Percentiles rank a stretch among this genome's conserved stretches.
Evolutionary conservation across 768 basidiomycete species (phyloP).

Genomic region (Lenzites betulinus): DNA sequence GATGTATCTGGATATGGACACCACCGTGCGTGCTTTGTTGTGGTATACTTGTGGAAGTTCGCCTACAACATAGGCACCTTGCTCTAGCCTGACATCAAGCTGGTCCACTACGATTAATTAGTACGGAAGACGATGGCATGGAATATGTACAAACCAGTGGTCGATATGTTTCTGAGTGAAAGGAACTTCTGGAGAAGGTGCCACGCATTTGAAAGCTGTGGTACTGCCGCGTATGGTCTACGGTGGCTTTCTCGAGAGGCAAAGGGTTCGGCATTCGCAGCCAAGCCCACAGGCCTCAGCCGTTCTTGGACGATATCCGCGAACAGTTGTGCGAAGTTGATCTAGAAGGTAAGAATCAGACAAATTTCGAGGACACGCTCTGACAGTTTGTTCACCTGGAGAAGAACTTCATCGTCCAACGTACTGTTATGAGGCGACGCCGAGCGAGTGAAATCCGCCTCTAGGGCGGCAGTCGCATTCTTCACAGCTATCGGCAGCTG

Average conservation of each 20-base stretch:
- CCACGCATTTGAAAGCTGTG: neutral
- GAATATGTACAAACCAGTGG: constrained; percentile 4
- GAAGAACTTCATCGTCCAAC: constrained; percentile 12
- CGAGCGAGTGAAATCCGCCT: neutral
- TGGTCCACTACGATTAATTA: constrained; percentile 17
- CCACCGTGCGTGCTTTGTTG: constrained; percentile 18
- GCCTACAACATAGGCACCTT: constrained; percentile 35
- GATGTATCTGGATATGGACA: constrained; percentile 58
- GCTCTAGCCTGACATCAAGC: constrained; percentile 22
- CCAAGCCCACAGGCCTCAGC: too few relatives aligned
- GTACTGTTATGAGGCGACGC: neutral
- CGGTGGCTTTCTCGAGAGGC: neutral
- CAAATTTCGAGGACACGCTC: neutral
- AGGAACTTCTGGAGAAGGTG: neutral
- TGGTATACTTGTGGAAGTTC: constrained; percentile 35
- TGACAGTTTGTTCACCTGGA: constrained; percentile 1
- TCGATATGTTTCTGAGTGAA: neutral
- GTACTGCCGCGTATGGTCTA: too few relatives aligned
- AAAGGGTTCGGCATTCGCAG: neutral
- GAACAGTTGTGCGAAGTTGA: constrained; percentile 18
- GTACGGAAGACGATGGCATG: neutral
- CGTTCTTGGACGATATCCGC: constrained; percentile 7
- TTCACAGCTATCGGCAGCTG: neutral
- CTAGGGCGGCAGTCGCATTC: neutral
- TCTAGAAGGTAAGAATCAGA: neutral